Percentiles rank a stretch among this genome's conserved stretches.
Evolutionary conservation across 257 asterid genomes (phyloP).

Genomic region (Nicotiana otophora): DNA sequence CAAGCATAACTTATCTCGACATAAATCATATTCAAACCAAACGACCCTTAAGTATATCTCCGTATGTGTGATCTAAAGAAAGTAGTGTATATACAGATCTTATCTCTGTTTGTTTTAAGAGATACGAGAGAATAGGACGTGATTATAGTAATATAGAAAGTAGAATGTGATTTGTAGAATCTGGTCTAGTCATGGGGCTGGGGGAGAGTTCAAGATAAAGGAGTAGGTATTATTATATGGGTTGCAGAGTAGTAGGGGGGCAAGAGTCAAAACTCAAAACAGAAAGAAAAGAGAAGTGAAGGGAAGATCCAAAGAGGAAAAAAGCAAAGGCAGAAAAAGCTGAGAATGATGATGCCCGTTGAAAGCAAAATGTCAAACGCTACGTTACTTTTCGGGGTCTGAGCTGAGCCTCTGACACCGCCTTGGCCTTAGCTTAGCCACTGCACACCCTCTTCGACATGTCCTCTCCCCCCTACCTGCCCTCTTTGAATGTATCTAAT

Average conservation of each 20-base stretch:
- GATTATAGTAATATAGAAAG: no score
- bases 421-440: conserved; percentile 3
- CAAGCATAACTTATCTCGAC: no score
- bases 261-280: conserved; percentile 26
- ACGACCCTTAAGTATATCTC: no score
- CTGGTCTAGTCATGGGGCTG: neutral
- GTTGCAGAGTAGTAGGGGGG: neutral
- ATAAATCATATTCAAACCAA: no score
- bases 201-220: neutral
- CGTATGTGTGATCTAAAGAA: no score
- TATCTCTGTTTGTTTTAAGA: no score
- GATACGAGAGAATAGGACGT: no score
- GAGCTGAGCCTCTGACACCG: neutral
- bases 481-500: neutral
- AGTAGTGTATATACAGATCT: no score
- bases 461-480: conserved; percentile 31
- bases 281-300: conserved; percentile 12
- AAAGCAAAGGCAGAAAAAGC: conserved; percentile 23
- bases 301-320: conserved; percentile 15
- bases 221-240: neutral
- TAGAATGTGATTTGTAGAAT: no score
- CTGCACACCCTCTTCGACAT: conserved; percentile 34
- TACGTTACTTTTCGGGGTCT: conserved; percentile 52
- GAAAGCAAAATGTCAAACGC: conserved; percentile 95
- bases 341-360: conserved; percentile 54